Base-by-base conservation (phyloP, 2,329 filamentous ascomycete species). In the Trichoderma breve region DNA sequence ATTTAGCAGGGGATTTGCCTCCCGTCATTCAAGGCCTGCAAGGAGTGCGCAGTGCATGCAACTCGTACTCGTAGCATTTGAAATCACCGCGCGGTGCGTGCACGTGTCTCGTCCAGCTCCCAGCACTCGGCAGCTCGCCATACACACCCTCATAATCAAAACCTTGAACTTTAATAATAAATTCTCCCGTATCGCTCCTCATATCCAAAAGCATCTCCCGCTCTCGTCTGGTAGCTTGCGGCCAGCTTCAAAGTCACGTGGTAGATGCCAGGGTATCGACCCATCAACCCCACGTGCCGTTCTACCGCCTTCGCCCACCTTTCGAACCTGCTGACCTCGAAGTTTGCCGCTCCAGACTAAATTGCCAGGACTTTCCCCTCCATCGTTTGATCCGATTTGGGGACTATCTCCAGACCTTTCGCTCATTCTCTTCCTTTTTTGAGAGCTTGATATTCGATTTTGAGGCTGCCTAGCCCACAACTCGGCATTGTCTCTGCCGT, bases 301-400 rank as follows among this genome's bases (percentile, higher is more conserved):
- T 70, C 71, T 70, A 64, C 71, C 71, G 39, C 63, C 71, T 70
- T 72, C 71, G 66, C 60, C 71, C 66, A 53, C 66, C 58, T 65
- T 70, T 69, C 70, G 18, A 71, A 67, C 60, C 70, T 71, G 70
- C 63, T 66, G 55, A 72, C 55, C 63, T 39, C 36, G 63, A 53
- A 68, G 55, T 62, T 72, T 72, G 70, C 58, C 55, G 58, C 57
- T 57, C 57, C 61, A 47, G 43, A 68, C 28, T 47, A 63, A 36
- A 61, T 61, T 69, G 66, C 51, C 39, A 61, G 66, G 32, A 34
- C 51, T 43, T 61, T 69, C 66, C 66, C 57, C 57, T 69, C 66
- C 66, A 69, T 34, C 57, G 24, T 34, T 61, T 36, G 66, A 69
- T 68, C 39, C 39, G 28, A 34, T 36, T 62, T 36, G 21, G 57